These are phyloP conservation scores for Rhodotorula kratochvilovae DNA, from an alignment of 768 basidiomycete species.

Conservation along the genomic window DNA sequence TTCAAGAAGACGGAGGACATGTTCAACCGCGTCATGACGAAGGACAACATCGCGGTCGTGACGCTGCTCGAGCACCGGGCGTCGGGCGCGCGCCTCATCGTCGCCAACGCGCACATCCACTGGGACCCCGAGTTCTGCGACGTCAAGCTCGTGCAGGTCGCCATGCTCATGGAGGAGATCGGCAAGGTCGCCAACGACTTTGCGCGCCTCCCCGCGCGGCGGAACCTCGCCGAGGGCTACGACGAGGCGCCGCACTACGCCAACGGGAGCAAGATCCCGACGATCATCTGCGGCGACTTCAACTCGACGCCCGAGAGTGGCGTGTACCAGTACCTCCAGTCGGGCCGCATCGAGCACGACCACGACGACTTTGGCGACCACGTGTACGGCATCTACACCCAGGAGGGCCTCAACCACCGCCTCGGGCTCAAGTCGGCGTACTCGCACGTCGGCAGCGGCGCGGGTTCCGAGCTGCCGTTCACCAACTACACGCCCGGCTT, in stretches of 20 bases:
- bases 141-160: conserved; percentile 96
- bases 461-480: conserved; percentile 56
- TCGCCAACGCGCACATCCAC: conserved; percentile 84
- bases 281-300: conserved; percentile 90
- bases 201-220: conserved; percentile 69
- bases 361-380: conserved; percentile 92
- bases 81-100: conserved; percentile 79
- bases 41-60: conserved; percentile 87
- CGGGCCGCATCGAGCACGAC: conserved; percentile 58
- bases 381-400: conserved; percentile 86
- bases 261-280: conserved; percentile 82
- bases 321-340: conserved; percentile 83
- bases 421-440: conserved; percentile 83
- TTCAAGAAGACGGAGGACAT: conserved; percentile 98
- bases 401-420: conserved; percentile 74
- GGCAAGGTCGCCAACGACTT: conserved; percentile 83
- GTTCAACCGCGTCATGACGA: conserved; percentile 95
- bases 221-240: conserved; percentile 42
- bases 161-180: conserved; percentile 83
- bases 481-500: conserved; percentile 90
- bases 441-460: conserved; percentile 51
- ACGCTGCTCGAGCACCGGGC: conserved; percentile 78
- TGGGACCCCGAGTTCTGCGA: conserved; percentile 91
- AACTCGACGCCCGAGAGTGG: conserved; percentile 83
- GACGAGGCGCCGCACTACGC: conserved; percentile 61